phyloP scores from a whole-genome alignment of 352 stramenopile genomes.

The Thraustotheca clavata region DNA sequence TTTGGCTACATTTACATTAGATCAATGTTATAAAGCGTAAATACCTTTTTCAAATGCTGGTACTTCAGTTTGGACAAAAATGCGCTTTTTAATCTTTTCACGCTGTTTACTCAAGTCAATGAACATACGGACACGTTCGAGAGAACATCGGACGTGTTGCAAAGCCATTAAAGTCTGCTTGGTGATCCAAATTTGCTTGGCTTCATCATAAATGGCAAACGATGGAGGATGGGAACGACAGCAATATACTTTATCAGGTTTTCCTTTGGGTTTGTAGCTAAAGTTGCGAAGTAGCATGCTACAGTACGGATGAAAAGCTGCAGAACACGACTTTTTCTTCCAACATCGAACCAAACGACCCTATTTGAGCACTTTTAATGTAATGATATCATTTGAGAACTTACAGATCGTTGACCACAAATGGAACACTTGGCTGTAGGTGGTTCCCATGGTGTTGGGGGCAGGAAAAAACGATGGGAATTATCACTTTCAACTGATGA shows the following conservation, averaged over 20 bases:
- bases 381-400: not conserved
- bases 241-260: conserved; percentile 68
- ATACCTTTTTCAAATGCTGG: conserved; percentile 15
- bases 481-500: not conserved
- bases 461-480: not conserved
- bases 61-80: conserved; percentile 33
- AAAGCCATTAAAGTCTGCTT: conserved; percentile 62
- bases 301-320: conserved; percentile 17
- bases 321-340: conserved; percentile 13
- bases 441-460: not conserved
- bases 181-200: conserved; percentile 69
- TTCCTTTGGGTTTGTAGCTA: conserved; percentile 26
- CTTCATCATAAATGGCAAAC: conserved; percentile 59
- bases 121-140: conserved; percentile 77
- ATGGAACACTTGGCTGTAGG: conserved; percentile 1
- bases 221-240: conserved; percentile 55
- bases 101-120: conserved; percentile 77
- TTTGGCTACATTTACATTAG: conserved; percentile 52
- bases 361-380: not conserved
- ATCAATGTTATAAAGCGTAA: conserved; percentile 25
- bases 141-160: conserved; percentile 58
- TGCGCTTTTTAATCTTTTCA: conserved; percentile 73
- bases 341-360: conserved; percentile 10
- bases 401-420: not conserved
- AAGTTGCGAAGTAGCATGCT: not conserved